phyloP scores from a whole-genome alignment of 2,329 filamentous ascomycete species.

The Cryphonectria naterciae region DNA sequence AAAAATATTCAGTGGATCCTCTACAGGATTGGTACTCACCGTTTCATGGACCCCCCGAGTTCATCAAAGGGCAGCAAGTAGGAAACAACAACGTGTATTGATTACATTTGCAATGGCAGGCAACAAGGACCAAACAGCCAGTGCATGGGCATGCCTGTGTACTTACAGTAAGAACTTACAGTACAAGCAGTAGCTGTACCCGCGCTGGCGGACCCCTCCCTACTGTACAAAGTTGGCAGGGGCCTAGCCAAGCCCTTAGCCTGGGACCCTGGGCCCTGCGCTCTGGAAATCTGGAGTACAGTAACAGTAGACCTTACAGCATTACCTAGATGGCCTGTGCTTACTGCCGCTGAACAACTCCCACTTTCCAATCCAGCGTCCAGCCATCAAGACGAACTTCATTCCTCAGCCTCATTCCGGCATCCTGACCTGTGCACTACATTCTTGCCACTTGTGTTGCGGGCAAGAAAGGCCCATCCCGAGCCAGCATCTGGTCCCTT shows the following conservation, averaged over 20 bases:
- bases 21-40: background rate
- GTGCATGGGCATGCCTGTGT: background rate
- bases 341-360: background rate
- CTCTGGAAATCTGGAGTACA: conserved; percentile 2
- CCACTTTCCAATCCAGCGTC: background rate
- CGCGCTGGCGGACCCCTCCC: background rate
- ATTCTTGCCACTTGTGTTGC: background rate
- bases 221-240: background rate
- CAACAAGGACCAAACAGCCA: background rate
- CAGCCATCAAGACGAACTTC: background rate
- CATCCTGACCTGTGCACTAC: background rate
- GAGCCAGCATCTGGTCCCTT: background rate
- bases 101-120: background rate
- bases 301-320: background rate
- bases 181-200: background rate
- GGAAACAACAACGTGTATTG: background rate
- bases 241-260: background rate
- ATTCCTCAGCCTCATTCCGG: background rate
- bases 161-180: no score
- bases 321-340: background rate
- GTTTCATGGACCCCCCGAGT: background rate
- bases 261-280: background rate
- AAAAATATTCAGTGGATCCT: background rate
- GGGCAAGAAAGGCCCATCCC: background rate
- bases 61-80: background rate